These are phyloP conservation scores for Starmera quercuum DNA, from an alignment of 805 yeast genomes.

Conservation along the genomic window DNA sequence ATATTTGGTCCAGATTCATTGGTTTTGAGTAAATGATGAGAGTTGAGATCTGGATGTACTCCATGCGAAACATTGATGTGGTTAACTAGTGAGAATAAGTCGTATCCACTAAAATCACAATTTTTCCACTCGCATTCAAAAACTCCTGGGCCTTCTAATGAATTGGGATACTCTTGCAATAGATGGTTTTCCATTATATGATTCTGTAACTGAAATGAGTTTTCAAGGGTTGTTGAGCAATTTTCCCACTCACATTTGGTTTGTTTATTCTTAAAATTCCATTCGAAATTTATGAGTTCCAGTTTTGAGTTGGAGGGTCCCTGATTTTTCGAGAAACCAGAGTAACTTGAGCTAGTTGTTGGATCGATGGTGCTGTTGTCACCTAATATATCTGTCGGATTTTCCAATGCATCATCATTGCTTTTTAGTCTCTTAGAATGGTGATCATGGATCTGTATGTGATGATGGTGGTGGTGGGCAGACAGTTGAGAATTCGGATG, in stretches of 20 bases:
- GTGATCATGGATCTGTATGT: constrained; percentile 28
- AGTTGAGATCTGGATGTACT: constrained; percentile 22
- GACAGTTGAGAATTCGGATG: constrained; percentile 11
- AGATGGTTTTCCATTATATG: constrained; percentile 48
- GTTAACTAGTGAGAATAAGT: constrained; percentile 44
- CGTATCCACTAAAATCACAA: constrained; percentile 52
- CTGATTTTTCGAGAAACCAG: not conserved
- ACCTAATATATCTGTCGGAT: not conserved
- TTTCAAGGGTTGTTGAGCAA: constrained; percentile 39
- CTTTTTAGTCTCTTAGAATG: constrained; percentile 9
- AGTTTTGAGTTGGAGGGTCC: not conserved
- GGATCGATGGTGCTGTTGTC: not conserved
- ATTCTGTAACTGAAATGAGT: constrained; percentile 33
- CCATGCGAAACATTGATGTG: constrained; percentile 51
- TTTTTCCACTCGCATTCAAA: constrained; percentile 65
- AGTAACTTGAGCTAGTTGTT: not conserved
- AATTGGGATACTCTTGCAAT: constrained; percentile 17
- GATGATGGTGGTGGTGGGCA: constrained; percentile 30
- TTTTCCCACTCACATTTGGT: constrained; percentile 63
- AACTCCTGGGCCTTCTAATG: constrained; percentile 1
- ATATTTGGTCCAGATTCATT: not conserved
- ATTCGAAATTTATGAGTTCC: constrained; percentile 15
- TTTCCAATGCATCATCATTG: not conserved
- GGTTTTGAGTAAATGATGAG: constrained; percentile 3
- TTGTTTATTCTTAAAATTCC: constrained; percentile 29